Evolutionary conservation across 2,329 filamentous ascomycete genomes (phyloP).

Genomic region (Boeremia exigua): DNA sequence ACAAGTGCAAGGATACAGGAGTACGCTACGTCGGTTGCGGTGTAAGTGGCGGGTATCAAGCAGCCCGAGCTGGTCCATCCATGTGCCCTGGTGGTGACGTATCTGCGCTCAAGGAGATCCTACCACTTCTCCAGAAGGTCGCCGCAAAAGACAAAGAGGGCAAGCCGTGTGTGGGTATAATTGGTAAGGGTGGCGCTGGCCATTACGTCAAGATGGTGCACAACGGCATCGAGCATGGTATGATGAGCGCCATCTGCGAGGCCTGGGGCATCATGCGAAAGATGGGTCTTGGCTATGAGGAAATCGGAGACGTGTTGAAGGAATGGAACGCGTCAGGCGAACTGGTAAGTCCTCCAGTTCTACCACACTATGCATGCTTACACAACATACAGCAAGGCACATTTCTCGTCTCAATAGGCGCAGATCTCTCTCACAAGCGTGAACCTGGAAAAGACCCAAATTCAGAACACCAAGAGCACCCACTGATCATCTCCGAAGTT

Average conservation of each 20-base stretch:
- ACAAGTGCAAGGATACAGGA: conserved; percentile 61
- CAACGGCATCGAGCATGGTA: conserved; percentile 76
- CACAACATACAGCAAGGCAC: conserved; percentile 53
- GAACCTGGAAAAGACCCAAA: conserved; percentile 39
- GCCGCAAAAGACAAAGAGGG: conserved; percentile 68
- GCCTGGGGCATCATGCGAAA: conserved; percentile 68
- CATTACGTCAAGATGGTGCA: conserved; percentile 81
- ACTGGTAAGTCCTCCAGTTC: conserved; percentile 48
- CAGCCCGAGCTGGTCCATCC: conserved; percentile 69
- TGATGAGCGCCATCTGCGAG: conserved; percentile 70
- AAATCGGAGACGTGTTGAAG: conserved; percentile 65
- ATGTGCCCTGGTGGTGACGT: conserved; percentile 69
- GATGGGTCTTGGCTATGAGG: conserved; percentile 64
- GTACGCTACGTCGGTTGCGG: conserved; percentile 72
- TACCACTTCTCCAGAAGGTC: conserved; percentile 67
- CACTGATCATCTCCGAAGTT: conserved; percentile 65
- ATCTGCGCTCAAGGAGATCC: conserved; percentile 62
- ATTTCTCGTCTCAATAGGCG: conserved; percentile 68
- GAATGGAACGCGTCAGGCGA: conserved; percentile 67
- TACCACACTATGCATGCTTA: neutral
- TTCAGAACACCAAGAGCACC: conserved; percentile 27
- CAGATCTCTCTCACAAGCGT: conserved; percentile 64
- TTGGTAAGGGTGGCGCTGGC: conserved; percentile 68
- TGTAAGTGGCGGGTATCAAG: conserved; percentile 73
- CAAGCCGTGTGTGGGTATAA: conserved; percentile 64